phyloP scores from a whole-genome alignment of 2,329 filamentous ascomycete species.

The Parastagonospora avenae region DNA sequence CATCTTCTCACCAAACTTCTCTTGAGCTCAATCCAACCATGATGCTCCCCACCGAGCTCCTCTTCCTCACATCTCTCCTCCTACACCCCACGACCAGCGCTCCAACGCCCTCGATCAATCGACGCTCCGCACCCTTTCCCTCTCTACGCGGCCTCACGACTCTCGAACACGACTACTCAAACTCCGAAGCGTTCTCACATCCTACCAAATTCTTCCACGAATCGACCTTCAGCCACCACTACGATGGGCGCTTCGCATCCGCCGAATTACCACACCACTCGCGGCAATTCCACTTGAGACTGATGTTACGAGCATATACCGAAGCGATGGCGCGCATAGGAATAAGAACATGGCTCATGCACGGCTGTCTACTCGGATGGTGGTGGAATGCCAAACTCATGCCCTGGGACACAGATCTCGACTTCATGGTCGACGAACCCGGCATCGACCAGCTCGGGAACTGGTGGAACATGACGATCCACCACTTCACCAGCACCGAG shows the following conservation, averaged over 20 bases:
- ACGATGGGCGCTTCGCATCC: slow-evolving; percentile 62
- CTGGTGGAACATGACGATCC: slow-evolving; percentile 68
- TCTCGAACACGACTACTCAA: slow-evolving; percentile 24
- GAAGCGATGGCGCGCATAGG: slow-evolving; percentile 62
- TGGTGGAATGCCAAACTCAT: slow-evolving; percentile 67
- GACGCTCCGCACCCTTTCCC: slow-evolving; percentile 10
- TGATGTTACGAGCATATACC: slow-evolving; percentile 62
- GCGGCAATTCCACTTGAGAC: slow-evolving; percentile 54
- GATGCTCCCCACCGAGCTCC: slow-evolving; percentile 4
- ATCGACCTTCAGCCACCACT: slow-evolving; percentile 57
- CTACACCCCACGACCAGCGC: background rate
- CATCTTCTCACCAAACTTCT: no score
- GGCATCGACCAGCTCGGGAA: slow-evolving; percentile 61
- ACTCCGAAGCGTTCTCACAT: slow-evolving; percentile 16
- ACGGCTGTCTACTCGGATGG: slow-evolving; percentile 65
- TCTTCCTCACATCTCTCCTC: slow-evolving; percentile 5
- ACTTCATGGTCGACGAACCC: slow-evolving; percentile 62
- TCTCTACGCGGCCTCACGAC: slow-evolving; percentile 22
- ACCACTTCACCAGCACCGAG: slow-evolving; percentile 37
- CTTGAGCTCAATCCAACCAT: background rate
- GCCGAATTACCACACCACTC: slow-evolving; percentile 53
- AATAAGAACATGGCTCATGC: slow-evolving; percentile 67
- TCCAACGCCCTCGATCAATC: slow-evolving; percentile 1
- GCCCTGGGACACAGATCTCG: slow-evolving; percentile 67
- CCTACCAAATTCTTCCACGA: slow-evolving; percentile 44